A percentile compares a stretch with the other conserved stretches of the same genome.
These are phyloP conservation scores for Styphnolobium japonicum DNA, from an alignment of 306 rosid species.

Conservation along the genomic window DNA sequence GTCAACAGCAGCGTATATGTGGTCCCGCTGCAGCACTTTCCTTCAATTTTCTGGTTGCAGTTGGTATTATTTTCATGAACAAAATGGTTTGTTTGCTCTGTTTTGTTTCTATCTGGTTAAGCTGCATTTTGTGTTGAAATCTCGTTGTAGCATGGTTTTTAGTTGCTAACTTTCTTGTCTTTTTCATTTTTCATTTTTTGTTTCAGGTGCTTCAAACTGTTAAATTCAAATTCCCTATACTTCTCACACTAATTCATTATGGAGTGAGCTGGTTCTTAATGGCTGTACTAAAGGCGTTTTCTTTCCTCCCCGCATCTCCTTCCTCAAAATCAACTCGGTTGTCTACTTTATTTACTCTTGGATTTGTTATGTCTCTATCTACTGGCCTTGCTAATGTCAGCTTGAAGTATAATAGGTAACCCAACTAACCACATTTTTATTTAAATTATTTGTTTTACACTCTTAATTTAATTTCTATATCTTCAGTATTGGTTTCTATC, in stretches of 20 bases:
- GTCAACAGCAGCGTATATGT: slow-evolving; percentile 64
- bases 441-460: background rate
- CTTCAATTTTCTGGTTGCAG: slow-evolving; percentile 85
- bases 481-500: slow-evolving; percentile 93
- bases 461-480: slow-evolving; percentile 34
- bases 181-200: slow-evolving; percentile 2
- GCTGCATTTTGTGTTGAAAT: background rate
- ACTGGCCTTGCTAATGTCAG: slow-evolving; percentile 92
- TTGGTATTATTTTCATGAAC: slow-evolving; percentile 78
- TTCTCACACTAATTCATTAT: slow-evolving; percentile 83
- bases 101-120: background rate
- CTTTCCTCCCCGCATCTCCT: slow-evolving; percentile 76
- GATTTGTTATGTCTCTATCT: slow-evolving; percentile 85
- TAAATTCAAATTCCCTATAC: slow-evolving; percentile 71
- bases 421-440: slow-evolving; percentile 17
- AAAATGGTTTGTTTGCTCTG: slow-evolving; percentile 67
- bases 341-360: slow-evolving; percentile 71
- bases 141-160: background rate
- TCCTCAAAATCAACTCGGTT: slow-evolving; percentile 61
- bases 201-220: slow-evolving; percentile 82
- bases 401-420: slow-evolving; percentile 87
- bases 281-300: slow-evolving; percentile 73
- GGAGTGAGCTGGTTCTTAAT: slow-evolving; percentile 83
- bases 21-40: slow-evolving; percentile 80
- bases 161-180: slow-evolving; percentile 17